Base-by-base conservation (phyloP, 345 rosid species). In the Laguncularia racemosa region DNA sequence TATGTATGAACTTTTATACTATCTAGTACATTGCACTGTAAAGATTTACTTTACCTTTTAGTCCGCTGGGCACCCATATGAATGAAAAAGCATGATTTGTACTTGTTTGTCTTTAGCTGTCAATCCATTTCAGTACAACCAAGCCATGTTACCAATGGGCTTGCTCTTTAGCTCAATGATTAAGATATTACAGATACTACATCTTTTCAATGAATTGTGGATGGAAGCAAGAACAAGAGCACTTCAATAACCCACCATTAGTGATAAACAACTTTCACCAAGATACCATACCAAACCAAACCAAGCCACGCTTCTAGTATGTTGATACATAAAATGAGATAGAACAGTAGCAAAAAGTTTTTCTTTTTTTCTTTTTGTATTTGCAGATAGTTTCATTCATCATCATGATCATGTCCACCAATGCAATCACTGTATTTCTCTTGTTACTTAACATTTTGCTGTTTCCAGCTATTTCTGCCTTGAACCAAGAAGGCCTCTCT, bases 401-500 rank as follows among this genome's bases (percentile, higher is more conserved):
- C 9, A 33, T 33, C 40, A 33, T 7, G 9, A 33, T 33, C 73
- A 82, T 78, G 81, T 76, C 83, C 71, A 71, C 75, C 71, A 78
- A 71, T 64, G 73, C 60, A 63, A 68, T 81, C 52, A 67, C 71
- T 50, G 49, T 67, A 71, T 56, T 80, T 44, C 66, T 82, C 67
- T 62, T 85, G 71, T 61, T 80, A 18, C 71, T 82, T 44, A 71
- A 67, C 50, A 52, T 81, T 65, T 68, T 68, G 53, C 63, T 78
- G 49, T 66, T 75, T 62, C 74, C 83, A 40, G 55, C 81, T 59
- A 64, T 64, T 47, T 71, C 75, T 53, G 76, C 81, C 16, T 57
- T 82, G 77, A 85, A 82, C 68, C 81, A 76, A 53, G 93, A 85
- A 80, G 93, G 88, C n/a, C 73, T 57, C 40, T 75, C 81, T 40